These are phyloP conservation scores for Delonix regia DNA, from an alignment of 306 rosid species.

Conservation along the genomic window DNA sequence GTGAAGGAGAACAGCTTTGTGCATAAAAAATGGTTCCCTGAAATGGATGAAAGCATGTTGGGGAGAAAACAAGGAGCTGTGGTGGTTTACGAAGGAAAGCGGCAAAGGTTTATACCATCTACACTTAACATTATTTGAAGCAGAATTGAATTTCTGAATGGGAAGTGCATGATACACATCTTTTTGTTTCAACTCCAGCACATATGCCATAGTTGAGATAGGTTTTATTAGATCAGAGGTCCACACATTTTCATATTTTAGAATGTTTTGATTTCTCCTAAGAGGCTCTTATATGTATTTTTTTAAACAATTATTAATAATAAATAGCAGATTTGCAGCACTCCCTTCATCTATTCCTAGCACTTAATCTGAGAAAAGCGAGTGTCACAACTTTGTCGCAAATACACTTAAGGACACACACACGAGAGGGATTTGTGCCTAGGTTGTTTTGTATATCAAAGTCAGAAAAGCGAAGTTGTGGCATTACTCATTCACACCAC, in stretches of 20 bases:
- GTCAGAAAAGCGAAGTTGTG: not conserved
- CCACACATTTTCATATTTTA: conserved; percentile 47
- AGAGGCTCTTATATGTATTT: conserved; percentile 48
- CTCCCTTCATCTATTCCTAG: conserved; percentile 4
- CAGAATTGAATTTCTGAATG: not conserved
- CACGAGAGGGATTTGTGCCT: not conserved
- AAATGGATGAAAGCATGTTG: conserved; percentile 32
- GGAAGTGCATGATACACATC: conserved; percentile 32
- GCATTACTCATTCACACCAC: not conserved
- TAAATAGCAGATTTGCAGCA: conserved; percentile 43
- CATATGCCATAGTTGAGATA: conserved; percentile 42
- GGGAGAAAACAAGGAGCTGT: conserved; percentile 22
- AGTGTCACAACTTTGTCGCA: not conserved
- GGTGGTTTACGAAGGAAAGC: conserved; percentile 26
- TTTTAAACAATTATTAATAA: conserved; percentile 47
- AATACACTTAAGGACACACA: not conserved
- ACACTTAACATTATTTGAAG: conserved; percentile 21
- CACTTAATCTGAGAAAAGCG: not conserved
- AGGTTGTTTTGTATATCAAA: not conserved
- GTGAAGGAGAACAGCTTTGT: conserved; percentile 24
- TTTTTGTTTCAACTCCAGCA: conserved; percentile 29
- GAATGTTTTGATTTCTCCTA: conserved; percentile 40
- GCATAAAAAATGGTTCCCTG: conserved; percentile 4
- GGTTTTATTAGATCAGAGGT: conserved; percentile 51
- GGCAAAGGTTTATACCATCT: conserved; percentile 23